Conservation (phyloP, 1,284 basidiomycete species). For the Pseudozyma pruni region DNA sequence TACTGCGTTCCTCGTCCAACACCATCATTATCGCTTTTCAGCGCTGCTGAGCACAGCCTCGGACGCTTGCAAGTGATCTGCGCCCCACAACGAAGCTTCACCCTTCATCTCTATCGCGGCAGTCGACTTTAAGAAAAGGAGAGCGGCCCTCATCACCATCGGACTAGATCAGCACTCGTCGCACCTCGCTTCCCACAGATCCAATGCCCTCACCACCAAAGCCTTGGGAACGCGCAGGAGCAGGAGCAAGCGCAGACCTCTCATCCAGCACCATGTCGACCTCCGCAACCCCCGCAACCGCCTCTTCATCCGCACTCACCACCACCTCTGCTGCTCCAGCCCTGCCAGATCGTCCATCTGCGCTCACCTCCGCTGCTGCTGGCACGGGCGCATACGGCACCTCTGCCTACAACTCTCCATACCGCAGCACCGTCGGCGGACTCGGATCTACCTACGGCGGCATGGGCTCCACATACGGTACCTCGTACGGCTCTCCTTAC, state of each 20-base stretch:
- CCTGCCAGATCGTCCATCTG: slow-evolving; percentile 62
- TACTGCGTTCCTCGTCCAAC: too few relatives aligned
- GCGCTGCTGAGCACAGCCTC: too few relatives aligned
- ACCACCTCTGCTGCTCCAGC: slow-evolving; percentile 48
- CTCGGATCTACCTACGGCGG: slow-evolving; percentile 60
- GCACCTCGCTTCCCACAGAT: not conserved
- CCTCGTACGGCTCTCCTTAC: slow-evolving; percentile 61
- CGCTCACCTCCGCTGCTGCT: slow-evolving; percentile 24
- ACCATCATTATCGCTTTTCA: too few relatives aligned
- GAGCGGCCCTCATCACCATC: too few relatives aligned
- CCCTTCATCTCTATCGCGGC: too few relatives aligned
- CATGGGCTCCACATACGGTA: slow-evolving; percentile 58
- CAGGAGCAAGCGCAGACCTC: slow-evolving; percentile 32
- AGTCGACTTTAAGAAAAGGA: too few relatives aligned
- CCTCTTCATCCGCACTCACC: slow-evolving; percentile 29
- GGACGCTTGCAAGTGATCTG: too few relatives aligned
- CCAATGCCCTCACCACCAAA: slow-evolving; percentile 65
- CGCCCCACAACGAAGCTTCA: too few relatives aligned
- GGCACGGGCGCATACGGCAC: slow-evolving; percentile 39
- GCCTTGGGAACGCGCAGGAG: slow-evolving; percentile 65
- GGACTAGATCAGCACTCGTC: too few relatives aligned
- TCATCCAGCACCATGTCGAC: slow-evolving; percentile 30
- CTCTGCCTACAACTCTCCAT: slow-evolving; percentile 38
- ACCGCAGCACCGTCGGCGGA: slow-evolving; percentile 50
- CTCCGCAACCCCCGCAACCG: slow-evolving; percentile 12